Percentiles rank a stretch among this genome's conserved stretches.
phyloP scores from a whole-genome alignment of 2,329 filamentous ascomycete genomes.

The Aspergillus tamarii region DNA sequence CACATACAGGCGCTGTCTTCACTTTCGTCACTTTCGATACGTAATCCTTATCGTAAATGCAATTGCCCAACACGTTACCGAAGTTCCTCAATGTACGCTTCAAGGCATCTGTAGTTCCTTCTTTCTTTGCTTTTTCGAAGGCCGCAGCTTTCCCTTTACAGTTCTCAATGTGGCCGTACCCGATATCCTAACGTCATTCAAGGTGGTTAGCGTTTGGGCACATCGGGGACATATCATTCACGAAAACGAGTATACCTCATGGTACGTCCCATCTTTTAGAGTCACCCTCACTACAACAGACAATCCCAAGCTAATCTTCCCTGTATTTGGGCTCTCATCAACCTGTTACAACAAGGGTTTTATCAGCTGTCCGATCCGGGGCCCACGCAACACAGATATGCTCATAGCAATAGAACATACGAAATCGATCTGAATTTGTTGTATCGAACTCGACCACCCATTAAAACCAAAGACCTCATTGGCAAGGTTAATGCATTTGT shows the following conservation, averaged over 20 bases:
- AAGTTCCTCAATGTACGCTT: slow-evolving; percentile 90
- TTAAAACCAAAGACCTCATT: slow-evolving; percentile 98
- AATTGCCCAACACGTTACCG: slow-evolving; percentile 96
- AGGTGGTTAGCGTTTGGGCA: not conserved
- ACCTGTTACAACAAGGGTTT: slow-evolving; percentile 49
- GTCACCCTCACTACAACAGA: slow-evolving; percentile 91
- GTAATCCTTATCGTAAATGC: slow-evolving; percentile 96
- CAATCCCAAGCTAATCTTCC: slow-evolving; percentile 80
- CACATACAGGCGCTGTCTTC: slow-evolving; percentile 68
- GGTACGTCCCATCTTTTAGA: slow-evolving; percentile 89
- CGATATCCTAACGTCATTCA: slow-evolving; percentile 67
- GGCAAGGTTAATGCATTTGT: slow-evolving; percentile 93
- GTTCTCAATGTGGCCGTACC: slow-evolving; percentile 96
- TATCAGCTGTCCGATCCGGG: slow-evolving; percentile 4
- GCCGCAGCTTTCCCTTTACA: slow-evolving; percentile 92
- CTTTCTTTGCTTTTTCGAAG: slow-evolving; percentile 98
- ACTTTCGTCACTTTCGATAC: slow-evolving; percentile 86
- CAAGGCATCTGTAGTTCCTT: slow-evolving; percentile 90
- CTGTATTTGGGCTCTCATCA: slow-evolving; percentile 77
- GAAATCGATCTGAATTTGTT: slow-evolving; percentile 93
- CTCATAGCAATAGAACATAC: slow-evolving; percentile 46
- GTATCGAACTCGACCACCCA: slow-evolving; percentile 95
- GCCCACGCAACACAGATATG: no score
- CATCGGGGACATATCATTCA: no score
- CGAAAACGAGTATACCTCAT: slow-evolving; percentile 62